Conservation (phyloP, 2,329 filamentous ascomycete species). For the Hypomyces rosellus region DNA sequence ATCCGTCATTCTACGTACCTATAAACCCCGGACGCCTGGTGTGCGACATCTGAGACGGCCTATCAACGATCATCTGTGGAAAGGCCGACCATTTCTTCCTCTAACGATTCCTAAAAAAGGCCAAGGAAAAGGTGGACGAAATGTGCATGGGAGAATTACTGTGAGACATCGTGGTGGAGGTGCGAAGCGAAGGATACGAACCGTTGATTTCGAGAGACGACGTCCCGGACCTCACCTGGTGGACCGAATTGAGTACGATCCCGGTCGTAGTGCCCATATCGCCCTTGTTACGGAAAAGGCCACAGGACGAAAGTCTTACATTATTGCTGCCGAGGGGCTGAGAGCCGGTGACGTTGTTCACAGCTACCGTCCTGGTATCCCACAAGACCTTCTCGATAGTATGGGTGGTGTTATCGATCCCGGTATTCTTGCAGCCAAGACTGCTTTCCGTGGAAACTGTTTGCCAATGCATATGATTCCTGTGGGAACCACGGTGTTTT, state of each 20-base stretch:
- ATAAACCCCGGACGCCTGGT: conserved; percentile 90
- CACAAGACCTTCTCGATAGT: conserved; percentile 73
- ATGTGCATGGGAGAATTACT: conserved; percentile 78
- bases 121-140: conserved; percentile 86
- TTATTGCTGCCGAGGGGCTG: conserved; percentile 92
- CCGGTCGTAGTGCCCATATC: conserved; percentile 87
- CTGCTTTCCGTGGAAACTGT: conserved; percentile 90
- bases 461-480: conserved; percentile 94
- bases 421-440: conserved; percentile 91
- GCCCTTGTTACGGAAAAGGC: conserved; percentile 72
- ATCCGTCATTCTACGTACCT: conserved; percentile 62
- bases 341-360: conserved; percentile 85
- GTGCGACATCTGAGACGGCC: conserved; percentile 84
- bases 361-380: conserved; percentile 87
- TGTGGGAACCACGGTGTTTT: conserved; percentile 86
- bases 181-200: conserved; percentile 84
- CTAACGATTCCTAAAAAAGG: conserved; percentile 91
- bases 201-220: conserved; percentile 78
- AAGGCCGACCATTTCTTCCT: conserved; percentile 73
- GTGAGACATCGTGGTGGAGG: conserved; percentile 91
- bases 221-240: conserved; percentile 78
- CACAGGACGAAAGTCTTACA: conserved; percentile 76
- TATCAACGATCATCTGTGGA: conserved; percentile 96
- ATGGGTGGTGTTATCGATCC: conserved; percentile 94
- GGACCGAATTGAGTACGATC: conserved; percentile 94